Base-by-base conservation (phyloP, 2,329 filamentous ascomycete species). In the Taxawa tesnikishii region DNA sequence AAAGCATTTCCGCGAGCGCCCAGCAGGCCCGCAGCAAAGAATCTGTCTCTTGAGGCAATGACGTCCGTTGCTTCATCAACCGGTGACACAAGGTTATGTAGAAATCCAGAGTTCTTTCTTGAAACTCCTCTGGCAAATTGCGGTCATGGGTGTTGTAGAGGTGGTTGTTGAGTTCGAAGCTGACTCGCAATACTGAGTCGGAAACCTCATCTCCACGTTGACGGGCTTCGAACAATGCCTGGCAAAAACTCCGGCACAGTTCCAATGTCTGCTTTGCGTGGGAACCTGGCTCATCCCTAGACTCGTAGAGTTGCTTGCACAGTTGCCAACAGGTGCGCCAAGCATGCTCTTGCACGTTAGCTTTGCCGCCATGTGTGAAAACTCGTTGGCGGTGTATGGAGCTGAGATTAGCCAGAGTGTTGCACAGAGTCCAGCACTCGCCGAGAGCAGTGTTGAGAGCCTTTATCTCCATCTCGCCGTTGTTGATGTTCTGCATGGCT, bases 261-360 rank as follows among this genome's bases (percentile, higher is more conserved):
- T 94, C 85, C 23, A 94, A 61, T 2, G 83, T 92, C 5, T 31
- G 24, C 9, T 32, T 12, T 3, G 32, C 33, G 10, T 38, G 17
- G 2, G 26, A 7, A 3, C 21, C n/a, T 13, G 76, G 73, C 41
- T 85, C 78, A 34, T 88, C 75, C 31, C 78, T 71, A 42, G 79
- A 83, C 39, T 85, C 74, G 51, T 94, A 94, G 3, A 96, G 68
- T 36, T 81, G 79, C 51, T 93, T 83, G 50, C 87, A 96, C 15
- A 96, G 63, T 45, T 79, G 81, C 88, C 87, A 96, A 58, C 87
- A 96, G 39, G 80, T 82, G 54, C 82, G 84, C 88, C 87, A 94
- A 1, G 87, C 85, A 45, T 80, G 79, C 51, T 93, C 83, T 49
- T 93, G 82, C 16, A 79, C 73, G 43, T 84, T 79, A 1, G 79